Conservation (phyloP, 1,139 yeast genomes). For the Nadsonia commutata region DNA sequence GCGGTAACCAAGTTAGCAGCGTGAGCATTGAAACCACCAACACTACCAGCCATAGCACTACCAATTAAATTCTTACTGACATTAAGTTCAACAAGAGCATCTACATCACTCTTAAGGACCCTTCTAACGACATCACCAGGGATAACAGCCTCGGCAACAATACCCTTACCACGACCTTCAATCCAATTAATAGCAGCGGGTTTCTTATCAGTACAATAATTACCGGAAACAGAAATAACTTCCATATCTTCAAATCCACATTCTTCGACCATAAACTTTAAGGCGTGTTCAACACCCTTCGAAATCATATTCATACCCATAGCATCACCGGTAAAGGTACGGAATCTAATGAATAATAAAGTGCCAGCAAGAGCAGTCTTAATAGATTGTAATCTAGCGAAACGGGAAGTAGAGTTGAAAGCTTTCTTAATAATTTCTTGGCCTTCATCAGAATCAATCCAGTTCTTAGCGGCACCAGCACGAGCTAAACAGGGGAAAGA, state of each 20-base stretch:
- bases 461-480: constrained; percentile 88
- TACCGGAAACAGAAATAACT: constrained; percentile 86
- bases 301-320: constrained; percentile 99
- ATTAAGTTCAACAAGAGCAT: constrained; percentile 81
- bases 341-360: constrained; percentile 72
- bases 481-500: constrained; percentile 65
- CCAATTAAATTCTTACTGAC: constrained; percentile 83
- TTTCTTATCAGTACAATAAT: constrained; percentile 93
- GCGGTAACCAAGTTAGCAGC: constrained; percentile 96
- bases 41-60: constrained; percentile 95
- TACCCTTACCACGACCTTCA: constrained; percentile 96
- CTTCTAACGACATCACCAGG: constrained; percentile 68
- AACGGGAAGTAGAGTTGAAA: constrained; percentile 91
- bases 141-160: constrained; percentile 91
- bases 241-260: constrained; percentile 93
- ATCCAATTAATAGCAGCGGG: constrained; percentile 99
- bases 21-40: constrained; percentile 97
- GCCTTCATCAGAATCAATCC: constrained; percentile 96
- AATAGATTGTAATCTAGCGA: constrained; percentile 82
- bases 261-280: constrained; percentile 72
- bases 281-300: constrained; percentile 84
- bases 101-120: constrained; percentile 83
- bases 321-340: constrained; percentile 98
- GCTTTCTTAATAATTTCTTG: constrained; percentile 70
- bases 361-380: constrained; percentile 96